These are phyloP conservation scores for Coelastrella sp. DNA, from an alignment of 139 green algal genomes.

Conservation along the genomic window DNA sequence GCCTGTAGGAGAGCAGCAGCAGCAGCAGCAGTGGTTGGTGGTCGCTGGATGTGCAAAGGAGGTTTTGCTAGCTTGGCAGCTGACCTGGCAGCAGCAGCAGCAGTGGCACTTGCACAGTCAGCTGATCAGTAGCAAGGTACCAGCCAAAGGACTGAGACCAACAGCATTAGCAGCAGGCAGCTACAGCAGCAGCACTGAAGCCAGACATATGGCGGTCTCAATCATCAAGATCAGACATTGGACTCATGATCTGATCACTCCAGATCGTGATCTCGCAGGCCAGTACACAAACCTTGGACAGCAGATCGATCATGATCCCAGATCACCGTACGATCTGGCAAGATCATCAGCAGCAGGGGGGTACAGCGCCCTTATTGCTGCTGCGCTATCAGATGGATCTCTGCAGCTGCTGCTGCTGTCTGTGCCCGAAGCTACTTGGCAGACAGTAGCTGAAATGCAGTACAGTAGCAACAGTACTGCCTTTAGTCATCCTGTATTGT, in stretches of 20 bases:
- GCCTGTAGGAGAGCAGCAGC: not conserved
- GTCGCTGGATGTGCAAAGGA: slow-evolving; percentile 25
- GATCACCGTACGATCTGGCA: not conserved
- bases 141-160: not conserved
- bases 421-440: not conserved
- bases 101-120: slow-evolving; percentile 16
- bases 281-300: not conserved
- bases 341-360: slow-evolving; percentile 2
- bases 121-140: slow-evolving; percentile 17
- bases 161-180: slow-evolving; percentile 1
- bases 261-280: not conserved
- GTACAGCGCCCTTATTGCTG: not conserved
- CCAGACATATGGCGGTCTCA: not conserved
- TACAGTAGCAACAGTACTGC: not conserved
- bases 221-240: not conserved
- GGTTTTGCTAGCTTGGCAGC: slow-evolving; percentile 19
- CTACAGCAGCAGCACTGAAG: slow-evolving; percentile 30
- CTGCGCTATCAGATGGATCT: not conserved
- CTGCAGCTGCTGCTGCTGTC: slow-evolving; percentile 38
- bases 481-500: not conserved
- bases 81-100: slow-evolving; percentile 36
- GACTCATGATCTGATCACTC: not conserved
- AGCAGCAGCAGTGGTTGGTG: slow-evolving; percentile 33
- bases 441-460: not conserved
- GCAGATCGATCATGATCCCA: not conserved